Evolutionary conservation across 2,329 filamentous ascomycete species (phyloP).

Genomic region (Fusarium globosum): DNA sequence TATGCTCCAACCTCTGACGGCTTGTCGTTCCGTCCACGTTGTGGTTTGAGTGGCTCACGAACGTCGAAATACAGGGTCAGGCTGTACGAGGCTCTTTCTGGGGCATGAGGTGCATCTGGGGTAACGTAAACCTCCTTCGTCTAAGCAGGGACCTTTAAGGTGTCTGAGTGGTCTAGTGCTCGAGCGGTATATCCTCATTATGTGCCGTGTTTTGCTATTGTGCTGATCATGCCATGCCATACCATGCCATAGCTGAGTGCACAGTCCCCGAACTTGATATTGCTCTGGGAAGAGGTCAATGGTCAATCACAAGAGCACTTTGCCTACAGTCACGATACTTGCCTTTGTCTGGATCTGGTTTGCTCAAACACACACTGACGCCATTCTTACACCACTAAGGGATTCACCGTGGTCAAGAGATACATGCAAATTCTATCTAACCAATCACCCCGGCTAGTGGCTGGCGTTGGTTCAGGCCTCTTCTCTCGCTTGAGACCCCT

Average conservation of each 20-base stretch:
- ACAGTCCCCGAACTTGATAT: not conserved
- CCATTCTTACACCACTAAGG: conserved; percentile 31
- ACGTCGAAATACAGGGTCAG: conserved; percentile 3
- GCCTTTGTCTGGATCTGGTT: conserved; percentile 1
- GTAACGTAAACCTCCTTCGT: conserved; percentile 27
- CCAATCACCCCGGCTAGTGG: not conserved
- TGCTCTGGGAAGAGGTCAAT: not conserved
- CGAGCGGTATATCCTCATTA: not conserved
- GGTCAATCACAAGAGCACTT: conserved; percentile 7
- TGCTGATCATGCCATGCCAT: not conserved
- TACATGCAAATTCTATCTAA: not conserved
- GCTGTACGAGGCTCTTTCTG: conserved; percentile 27
- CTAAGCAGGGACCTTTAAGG: conserved; percentile 17
- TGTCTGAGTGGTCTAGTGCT: conserved; percentile 17
- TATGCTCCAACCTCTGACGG: conserved; percentile 35
- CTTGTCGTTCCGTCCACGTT: conserved; percentile 39
- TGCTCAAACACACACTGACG: conserved; percentile 22
- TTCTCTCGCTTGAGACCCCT: conserved; percentile 10
- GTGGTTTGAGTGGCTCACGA: conserved; percentile 42
- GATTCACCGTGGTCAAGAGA: conserved; percentile 2
- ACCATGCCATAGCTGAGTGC: not conserved
- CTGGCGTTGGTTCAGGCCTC: not conserved
- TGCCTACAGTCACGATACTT: not conserved
- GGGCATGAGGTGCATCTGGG: conserved; percentile 39
- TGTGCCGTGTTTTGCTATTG: not conserved